Base-by-base conservation (phyloP, 2,329 filamentous ascomycete genomes). In the Colletotrichum lupini region DNA sequence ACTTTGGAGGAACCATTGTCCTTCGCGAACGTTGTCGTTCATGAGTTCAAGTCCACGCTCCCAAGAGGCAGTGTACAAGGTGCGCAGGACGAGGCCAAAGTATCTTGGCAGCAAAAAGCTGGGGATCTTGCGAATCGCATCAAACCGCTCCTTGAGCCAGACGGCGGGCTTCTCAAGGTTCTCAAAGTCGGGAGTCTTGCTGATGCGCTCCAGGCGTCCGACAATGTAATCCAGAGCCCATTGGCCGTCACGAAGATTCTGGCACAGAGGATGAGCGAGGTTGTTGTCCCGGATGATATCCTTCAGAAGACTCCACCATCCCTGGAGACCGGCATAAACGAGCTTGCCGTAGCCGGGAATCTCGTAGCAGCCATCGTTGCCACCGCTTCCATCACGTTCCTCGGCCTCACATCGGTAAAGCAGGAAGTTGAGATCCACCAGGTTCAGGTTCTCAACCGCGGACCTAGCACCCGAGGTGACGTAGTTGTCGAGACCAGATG, bases 261-360 rank as follows among this genome's bases (percentile, higher is more conserved):
- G 93, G 82, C 96, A 98, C 12, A 99, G 88, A 0, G 97, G 94
- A 80, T 99, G 97, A 0, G 94, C 97, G 9, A 99, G 89, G 80
- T 98, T 92, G 81, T 99, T 99, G 75, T 97, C 92, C 63, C 88
- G 90, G 77, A 98, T 94, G 74, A 99, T 93, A 70, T 93, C 88
- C 77, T 95, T 92, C 55, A 99, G 85, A 1, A 98, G 87, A 80
- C 95, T 98, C 95, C 96, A 98, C 96, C 97, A 99, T 49, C 97
- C 97, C 82, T 99, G 97, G n/a, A 99, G 88, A 74, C 97, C 97
- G 73, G 96, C 96, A 82, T 98, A 99, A 2, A 98, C 94, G 55
- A 98, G 88, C 72, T 93, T 91, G 2, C 95, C 96, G 79, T 95
- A 87, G 1, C 92, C 92, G 1, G 97, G 97, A 75, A 99, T 93